phyloP scores from a whole-genome alignment of 371 early-diverging fungal genomes.

The Syncephalastrum sp. region DNA sequence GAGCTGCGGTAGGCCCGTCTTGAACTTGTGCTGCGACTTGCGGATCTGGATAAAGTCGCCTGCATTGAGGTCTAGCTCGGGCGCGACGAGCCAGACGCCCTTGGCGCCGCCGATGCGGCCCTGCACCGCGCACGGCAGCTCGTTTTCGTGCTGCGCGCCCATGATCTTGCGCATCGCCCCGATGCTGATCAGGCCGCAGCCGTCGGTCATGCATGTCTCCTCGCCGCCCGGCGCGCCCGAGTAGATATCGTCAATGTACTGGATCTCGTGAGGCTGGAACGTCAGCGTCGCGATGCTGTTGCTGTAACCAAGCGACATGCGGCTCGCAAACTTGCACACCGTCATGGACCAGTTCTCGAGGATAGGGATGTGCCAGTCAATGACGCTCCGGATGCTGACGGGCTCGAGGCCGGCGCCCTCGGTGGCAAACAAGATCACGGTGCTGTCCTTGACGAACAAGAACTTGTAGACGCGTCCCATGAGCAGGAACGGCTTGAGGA shows the following conservation, averaged over 20 bases:
- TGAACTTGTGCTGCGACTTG: conserved; percentile 44
- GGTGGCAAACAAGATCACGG: conserved; percentile 39
- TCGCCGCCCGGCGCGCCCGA: conserved; percentile 9
- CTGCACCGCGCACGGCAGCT: conserved; percentile 47
- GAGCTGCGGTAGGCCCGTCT: conserved; percentile 27
- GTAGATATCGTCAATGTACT: conserved; percentile 33
- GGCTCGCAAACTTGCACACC: conserved; percentile 40
- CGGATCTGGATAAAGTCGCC: conserved; percentile 43
- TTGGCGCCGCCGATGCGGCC: conserved; percentile 55
- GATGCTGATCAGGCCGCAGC: conserved; percentile 49
- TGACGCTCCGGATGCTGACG: conserved; percentile 31
- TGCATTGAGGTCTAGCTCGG: conserved; percentile 26
- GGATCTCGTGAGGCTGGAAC: conserved; percentile 34
- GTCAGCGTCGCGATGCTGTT: conserved; percentile 40
- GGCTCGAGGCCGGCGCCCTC: conserved; percentile 31
- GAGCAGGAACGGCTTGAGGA: conserved; percentile 33
- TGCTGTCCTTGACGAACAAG: conserved; percentile 40
- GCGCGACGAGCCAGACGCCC: conserved; percentile 47
- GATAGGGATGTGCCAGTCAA: conserved; percentile 49
- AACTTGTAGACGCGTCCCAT: conserved; percentile 39
- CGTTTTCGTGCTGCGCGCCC: conserved; percentile 29
- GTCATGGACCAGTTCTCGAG: conserved; percentile 41
- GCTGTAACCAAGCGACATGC: conserved; percentile 49
- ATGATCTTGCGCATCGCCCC: conserved; percentile 45
- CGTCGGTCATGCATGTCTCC: conserved; percentile 49